Percentiles rank a stretch among this genome's conserved stretches.
Conservation (phyloP, 768 basidiomycete genomes). For the Termitomyces sp. region DNA sequence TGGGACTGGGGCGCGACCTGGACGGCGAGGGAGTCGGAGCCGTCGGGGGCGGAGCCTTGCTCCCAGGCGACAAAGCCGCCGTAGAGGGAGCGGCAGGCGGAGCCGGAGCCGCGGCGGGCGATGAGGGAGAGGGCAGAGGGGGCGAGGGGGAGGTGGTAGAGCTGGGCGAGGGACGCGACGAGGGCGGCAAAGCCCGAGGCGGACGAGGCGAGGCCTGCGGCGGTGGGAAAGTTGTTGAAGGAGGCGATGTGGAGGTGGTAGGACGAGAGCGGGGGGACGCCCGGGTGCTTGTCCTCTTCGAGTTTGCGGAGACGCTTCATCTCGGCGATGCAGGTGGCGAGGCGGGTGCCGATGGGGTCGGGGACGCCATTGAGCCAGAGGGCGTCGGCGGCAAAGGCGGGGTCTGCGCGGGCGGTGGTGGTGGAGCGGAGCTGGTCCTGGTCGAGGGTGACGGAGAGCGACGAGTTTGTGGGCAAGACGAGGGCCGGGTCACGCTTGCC, state of each 20-base stretch:
- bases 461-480: conserved; percentile 96
- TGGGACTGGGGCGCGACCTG: conserved; percentile 79
- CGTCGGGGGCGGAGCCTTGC: conserved; percentile 58
- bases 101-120: conserved; percentile 95
- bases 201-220: conserved; percentile 95
- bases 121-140: conserved; percentile 86
- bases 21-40: conserved; percentile 83
- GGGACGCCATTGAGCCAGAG: conserved; percentile 95
- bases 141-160: conserved; percentile 76
- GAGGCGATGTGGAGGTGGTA: conserved; percentile 86
- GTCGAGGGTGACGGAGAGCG: conserved; percentile 94
- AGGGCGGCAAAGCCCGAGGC: conserved; percentile 97
- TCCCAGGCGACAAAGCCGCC: conserved; percentile 98
- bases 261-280: conserved; percentile 64
- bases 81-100: conserved; percentile 95
- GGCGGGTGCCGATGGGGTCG: conserved; percentile 75
- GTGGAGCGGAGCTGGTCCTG: conserved; percentile 95
- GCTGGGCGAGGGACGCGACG: conserved; percentile 78
- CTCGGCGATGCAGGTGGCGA: conserved; percentile 81
- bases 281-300: conserved; percentile 61
- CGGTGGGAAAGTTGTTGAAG: conserved; percentile 98
- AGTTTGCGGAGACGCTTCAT: conserved; percentile 73
- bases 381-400: conserved; percentile 65
- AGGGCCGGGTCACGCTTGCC: conserved; percentile 95
- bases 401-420: conserved; percentile 84